Base-by-base conservation (phyloP, 441 rosid genomes). In the Adansonia madagascariensis region DNA sequence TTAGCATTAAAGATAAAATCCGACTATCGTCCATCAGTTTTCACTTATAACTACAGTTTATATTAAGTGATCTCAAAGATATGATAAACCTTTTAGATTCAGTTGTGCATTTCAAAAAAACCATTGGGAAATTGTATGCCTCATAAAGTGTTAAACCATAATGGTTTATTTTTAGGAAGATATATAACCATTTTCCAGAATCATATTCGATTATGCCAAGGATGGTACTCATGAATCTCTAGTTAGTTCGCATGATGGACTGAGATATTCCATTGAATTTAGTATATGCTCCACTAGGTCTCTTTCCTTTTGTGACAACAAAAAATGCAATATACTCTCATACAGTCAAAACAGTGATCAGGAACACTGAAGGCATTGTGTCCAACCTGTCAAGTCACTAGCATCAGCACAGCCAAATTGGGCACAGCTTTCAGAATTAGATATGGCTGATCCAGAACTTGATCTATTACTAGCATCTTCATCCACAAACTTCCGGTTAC, bases 371-470 rank as follows among this genome's bases (percentile, higher is more conserved):
- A 14, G 18, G 46, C 15, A 67, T 10, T 22, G 57, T 46, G 55
- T 27, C 84, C 79, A 87, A 92, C 98, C 97, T 92, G 97, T 90
- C 87, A 94, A 89, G 78, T 96, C 98, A 84, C 95, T 91, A 49
- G 88, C 92, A 81, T 89, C 97, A n/a, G 89, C 91, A 74, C 90
- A 80, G 31, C 93, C 94, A 84, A 89, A 91, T 80, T 91, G 99
- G 24, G 89, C 95, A 86, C 96, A 95, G 84, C 98, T 93, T 85
- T 96, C 98, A 9, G 98, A 91, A 83, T 92, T 96, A 4, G 99
- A 96, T 89, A 92, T 85, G 73, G 98, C 98, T 20, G 99, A 96
- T 18, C 99, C 99, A 20, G 98, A 96, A 80, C 99, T 94, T 47
- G 98, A 96, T 77, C 98, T 89, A 67, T 96, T 96, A 82, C 98